Base-by-base conservation (phyloP, 441 rosid genomes). In the Adansonia rubrostipa region DNA sequence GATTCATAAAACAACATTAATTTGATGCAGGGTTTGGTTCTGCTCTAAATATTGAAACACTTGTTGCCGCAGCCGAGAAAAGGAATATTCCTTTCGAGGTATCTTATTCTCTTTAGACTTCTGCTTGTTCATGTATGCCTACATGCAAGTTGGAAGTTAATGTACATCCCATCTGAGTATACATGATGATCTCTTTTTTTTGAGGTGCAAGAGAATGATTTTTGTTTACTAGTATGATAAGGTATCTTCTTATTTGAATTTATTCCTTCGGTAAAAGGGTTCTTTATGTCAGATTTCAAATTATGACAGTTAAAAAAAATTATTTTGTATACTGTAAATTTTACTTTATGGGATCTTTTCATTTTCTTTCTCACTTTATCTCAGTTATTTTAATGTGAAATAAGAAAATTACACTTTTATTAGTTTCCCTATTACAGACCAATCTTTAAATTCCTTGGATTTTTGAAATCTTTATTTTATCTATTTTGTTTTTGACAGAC, bases 31-130 rank as follows among this genome's bases (percentile, higher is more conserved):
- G 94, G 83, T 96, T 96, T 89, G 99, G 98, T 79, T 94, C 99
- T 78, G 96, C 99, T 61, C 82, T 96, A 90, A 96, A 92, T 86
- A 92, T 96, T 81, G 97, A 91, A 85, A 96, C 99, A 71, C 91
- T 96, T 71, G 94, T 91, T 81, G 97, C 98, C 84, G 99, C 99
- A 75, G 98, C 97, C 28, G 99, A 91, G 88, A 90, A 97, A 85
- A 91, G 98, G 71, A 94, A 91, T 67, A 89, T 91, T 63, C 93
- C 88, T 70, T 85, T 96, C 66, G 97, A 96, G 97, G 99, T 96
- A 85, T 36, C 8, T 64, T 28, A 5, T 3, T 28, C 19, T 53
- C 2, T 15, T 4, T 15, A 53, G 15, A 53, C 7, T 4, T 28
- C 33, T 28, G 33, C 33, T 28, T 53, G 57, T 53, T 4, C 19